phyloP scores from a whole-genome alignment of 2,329 filamentous ascomycete genomes.

The Didymella arachidicola region DNA sequence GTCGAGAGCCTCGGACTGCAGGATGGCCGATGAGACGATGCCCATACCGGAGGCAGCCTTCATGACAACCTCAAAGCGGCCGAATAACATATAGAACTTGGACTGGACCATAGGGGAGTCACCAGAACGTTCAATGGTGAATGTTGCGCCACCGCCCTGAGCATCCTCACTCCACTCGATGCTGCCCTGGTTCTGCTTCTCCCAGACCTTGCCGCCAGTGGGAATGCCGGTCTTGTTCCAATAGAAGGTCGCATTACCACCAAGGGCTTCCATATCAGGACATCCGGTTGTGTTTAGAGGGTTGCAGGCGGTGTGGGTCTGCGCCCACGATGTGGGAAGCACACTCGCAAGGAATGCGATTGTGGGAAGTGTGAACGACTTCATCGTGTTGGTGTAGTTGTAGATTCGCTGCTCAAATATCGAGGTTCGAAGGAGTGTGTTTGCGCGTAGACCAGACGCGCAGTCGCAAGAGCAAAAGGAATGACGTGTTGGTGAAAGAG shows the following conservation, averaged over 20 bases:
- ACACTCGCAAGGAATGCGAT: slow-evolving; percentile 48
- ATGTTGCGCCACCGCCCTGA: slow-evolving; percentile 66
- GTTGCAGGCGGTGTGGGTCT: slow-evolving; percentile 80
- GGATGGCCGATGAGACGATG: slow-evolving; percentile 59
- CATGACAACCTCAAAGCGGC: slow-evolving; percentile 58
- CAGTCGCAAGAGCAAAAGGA: slow-evolving; percentile 32
- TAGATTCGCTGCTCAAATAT: slow-evolving; percentile 9
- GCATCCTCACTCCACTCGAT: slow-evolving; percentile 64
- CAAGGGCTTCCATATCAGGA: slow-evolving; percentile 74
- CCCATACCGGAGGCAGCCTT: slow-evolving; percentile 59
- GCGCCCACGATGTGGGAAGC: slow-evolving; percentile 64
- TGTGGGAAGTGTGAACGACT: slow-evolving; percentile 46
- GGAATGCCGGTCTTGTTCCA: slow-evolving; percentile 61
- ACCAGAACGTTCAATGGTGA: slow-evolving; percentile 73
- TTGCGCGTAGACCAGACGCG: slow-evolving; percentile 50
- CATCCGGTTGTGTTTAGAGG: slow-evolving; percentile 74
- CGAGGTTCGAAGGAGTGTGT: slow-evolving; percentile 36
- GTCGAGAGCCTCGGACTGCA: slow-evolving; percentile 61
- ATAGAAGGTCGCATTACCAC: slow-evolving; percentile 62
- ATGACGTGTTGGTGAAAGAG: slow-evolving; percentile 36
- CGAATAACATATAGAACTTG: slow-evolving; percentile 63
- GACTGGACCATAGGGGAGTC: slow-evolving; percentile 81
- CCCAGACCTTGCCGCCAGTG: slow-evolving; percentile 61
- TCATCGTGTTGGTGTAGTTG: slow-evolving; percentile 34
- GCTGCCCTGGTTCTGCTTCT: slow-evolving; percentile 69